A percentile compares a stretch with the other conserved stretches of the same genome.
Conservation (phyloP, 164 flowering plant genomes). For the Vitis cinerea region DNA sequence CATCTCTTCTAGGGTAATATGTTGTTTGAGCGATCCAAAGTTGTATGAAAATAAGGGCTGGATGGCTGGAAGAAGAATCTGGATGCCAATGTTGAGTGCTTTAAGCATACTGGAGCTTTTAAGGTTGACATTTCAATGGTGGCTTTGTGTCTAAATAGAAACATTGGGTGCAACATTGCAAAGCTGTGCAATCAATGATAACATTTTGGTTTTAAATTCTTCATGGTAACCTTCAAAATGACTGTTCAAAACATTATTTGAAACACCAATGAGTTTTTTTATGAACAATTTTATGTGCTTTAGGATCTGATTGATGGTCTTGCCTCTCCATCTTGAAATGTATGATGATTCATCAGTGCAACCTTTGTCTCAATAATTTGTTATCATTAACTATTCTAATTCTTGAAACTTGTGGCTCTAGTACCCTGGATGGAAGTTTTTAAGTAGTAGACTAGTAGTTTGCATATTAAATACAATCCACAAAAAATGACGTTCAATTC, state of each 20-base stretch:
- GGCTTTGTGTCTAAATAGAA: slow-evolving; percentile 4
- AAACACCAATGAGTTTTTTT: slow-evolving; percentile 13
- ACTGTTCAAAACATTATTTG: slow-evolving; percentile 12
- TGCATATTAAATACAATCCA: too few relatives aligned
- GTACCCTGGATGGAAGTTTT: background rate
- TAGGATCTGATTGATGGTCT: slow-evolving; percentile 1
- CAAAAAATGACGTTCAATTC: too few relatives aligned
- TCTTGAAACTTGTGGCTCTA: background rate
- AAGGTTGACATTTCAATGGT: slow-evolving; percentile 69
- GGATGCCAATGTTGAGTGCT: slow-evolving; percentile 82
- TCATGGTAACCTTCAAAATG: slow-evolving; percentile 20
- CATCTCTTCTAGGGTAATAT: slow-evolving; percentile 98
- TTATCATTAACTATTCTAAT: background rate
- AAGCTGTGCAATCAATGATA: slow-evolving; percentile 8
- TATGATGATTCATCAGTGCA: background rate
- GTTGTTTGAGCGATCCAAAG: slow-evolving; percentile 96
- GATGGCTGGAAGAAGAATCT: slow-evolving; percentile 76
- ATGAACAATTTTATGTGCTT: background rate
- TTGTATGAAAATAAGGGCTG: slow-evolving; percentile 73
- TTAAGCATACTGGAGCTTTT: slow-evolving; percentile 94
- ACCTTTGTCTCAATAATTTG: background rate
- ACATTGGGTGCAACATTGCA: slow-evolving; percentile 10
- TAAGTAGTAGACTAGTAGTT: background rate
- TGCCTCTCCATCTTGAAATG: background rate
- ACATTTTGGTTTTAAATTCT: slow-evolving; percentile 16